Evolutionary conservation across 148 eudicot species (phyloP).

Genomic region (Cornus florida): DNA sequence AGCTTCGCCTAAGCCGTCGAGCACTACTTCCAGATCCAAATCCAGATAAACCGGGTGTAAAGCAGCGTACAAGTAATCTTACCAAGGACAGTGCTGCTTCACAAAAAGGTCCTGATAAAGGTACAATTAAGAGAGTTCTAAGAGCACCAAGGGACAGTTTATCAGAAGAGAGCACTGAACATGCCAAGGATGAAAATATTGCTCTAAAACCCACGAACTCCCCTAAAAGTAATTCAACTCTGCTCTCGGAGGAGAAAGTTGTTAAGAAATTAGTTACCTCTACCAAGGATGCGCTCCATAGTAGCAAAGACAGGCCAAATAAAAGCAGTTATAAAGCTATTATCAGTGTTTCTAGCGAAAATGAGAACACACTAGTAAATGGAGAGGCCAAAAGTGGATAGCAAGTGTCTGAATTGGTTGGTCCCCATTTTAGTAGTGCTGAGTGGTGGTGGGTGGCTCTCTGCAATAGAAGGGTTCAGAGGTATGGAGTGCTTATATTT

Average conservation of each 20-base stretch:
- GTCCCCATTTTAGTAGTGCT: background rate
- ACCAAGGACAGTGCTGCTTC: constrained; percentile 45
- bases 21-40: constrained; percentile 77
- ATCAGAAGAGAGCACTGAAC: constrained; percentile 28
- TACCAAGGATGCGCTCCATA: constrained; percentile 28
- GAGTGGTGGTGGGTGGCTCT: background rate
- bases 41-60: constrained; percentile 54
- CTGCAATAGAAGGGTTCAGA: background rate
- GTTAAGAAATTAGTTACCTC: constrained; percentile 36
- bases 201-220: constrained; percentile 17
- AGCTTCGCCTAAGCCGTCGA: constrained; percentile 88
- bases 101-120: constrained; percentile 31
- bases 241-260: constrained; percentile 37
- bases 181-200: constrained; percentile 16
- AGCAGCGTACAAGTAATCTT: constrained; percentile 35
- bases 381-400: constrained; percentile 72
- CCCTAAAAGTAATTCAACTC: constrained; percentile 24
- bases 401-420: background rate
- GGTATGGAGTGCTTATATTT: constrained; percentile 3
- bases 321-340: constrained; percentile 43
- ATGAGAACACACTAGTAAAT: constrained; percentile 51
- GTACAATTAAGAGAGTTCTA: constrained; percentile 32
- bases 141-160: constrained; percentile 27
- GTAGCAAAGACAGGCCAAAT: constrained; percentile 36
- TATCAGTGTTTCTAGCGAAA: constrained; percentile 26